Conservation (phyloP, 2,329 filamentous ascomycete species). For the Calonectria hongkongensis region DNA sequence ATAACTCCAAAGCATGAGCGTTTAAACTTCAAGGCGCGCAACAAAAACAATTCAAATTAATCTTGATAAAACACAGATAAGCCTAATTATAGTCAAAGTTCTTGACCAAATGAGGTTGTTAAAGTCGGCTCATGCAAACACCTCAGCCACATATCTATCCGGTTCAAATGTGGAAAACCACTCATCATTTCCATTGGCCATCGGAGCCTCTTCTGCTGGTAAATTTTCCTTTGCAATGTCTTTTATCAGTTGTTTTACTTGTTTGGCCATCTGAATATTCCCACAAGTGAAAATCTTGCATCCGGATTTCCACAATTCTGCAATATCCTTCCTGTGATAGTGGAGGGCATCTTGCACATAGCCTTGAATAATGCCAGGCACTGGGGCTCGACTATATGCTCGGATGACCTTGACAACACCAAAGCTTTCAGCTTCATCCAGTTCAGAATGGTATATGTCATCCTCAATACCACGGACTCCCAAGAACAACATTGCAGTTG, state of each 20-base stretch:
- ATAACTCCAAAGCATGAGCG: too few species aligned
- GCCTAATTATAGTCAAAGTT: too few species aligned
- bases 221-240: neutral
- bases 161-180: neutral
- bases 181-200: neutral
- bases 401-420: neutral
- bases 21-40: too few species aligned
- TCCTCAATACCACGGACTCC: neutral
- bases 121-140: too few species aligned
- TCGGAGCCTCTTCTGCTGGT: too few species aligned
- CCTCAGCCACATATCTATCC: neutral
- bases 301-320: neutral
- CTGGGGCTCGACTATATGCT: neutral
- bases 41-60: too few species aligned
- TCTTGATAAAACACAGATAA: too few species aligned
- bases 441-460: neutral
- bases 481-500: neutral
- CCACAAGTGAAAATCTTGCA: neutral
- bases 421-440: neutral
- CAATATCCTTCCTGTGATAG: neutral
- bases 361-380: neutral
- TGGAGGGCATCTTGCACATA: neutral
- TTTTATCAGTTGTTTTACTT: neutral
- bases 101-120: too few species aligned
- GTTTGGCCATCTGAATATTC: neutral